These are phyloP conservation scores for Lactarius psammicola DNA, from an alignment of 768 basidiomycete genomes.

Conservation along the genomic window DNA sequence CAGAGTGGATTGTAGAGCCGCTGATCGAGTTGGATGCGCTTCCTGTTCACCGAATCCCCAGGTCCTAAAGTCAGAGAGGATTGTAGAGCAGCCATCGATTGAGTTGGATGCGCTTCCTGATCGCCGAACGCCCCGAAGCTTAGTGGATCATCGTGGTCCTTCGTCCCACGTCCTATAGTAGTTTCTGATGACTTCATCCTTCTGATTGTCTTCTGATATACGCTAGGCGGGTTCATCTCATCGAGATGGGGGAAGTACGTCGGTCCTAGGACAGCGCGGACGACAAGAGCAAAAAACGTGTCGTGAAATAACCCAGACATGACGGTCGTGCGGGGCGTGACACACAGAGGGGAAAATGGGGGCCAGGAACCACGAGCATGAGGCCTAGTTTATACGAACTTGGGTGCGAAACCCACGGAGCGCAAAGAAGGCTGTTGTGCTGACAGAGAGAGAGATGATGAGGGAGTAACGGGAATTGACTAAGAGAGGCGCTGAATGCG, in stretches of 20 bases:
- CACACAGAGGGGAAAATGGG: background rate
- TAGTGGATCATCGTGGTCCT: conserved; percentile 13
- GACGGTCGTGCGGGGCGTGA: background rate
- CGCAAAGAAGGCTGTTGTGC: background rate
- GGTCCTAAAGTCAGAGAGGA: background rate
- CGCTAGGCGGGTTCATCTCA: conserved; percentile 22
- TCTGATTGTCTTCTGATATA: conserved; percentile 15
- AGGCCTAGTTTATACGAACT: conserved; percentile 6
- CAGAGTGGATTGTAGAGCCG: background rate
- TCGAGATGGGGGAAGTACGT: conserved; percentile 29
- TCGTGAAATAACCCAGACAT: conserved; percentile 34
- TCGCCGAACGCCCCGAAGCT: background rate
- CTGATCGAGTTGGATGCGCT: background rate
- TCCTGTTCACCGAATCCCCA: conserved; percentile 4
- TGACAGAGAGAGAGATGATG: conserved; percentile 1
- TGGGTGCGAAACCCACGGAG: conserved; percentile 7
- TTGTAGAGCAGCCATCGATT: background rate
- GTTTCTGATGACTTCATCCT: conserved; percentile 8
- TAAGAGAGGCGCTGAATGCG: background rate
- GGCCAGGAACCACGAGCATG: no score
- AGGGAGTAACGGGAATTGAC: conserved; percentile 8
- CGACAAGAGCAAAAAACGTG: conserved; percentile 33
- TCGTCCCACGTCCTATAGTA: background rate
- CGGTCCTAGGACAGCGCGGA: conserved; percentile 33
- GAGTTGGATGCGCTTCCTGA: background rate